These are phyloP conservation scores for Adansonia grandidieri DNA, from an alignment of 441 rosid genomes.

Conservation along the genomic window DNA sequence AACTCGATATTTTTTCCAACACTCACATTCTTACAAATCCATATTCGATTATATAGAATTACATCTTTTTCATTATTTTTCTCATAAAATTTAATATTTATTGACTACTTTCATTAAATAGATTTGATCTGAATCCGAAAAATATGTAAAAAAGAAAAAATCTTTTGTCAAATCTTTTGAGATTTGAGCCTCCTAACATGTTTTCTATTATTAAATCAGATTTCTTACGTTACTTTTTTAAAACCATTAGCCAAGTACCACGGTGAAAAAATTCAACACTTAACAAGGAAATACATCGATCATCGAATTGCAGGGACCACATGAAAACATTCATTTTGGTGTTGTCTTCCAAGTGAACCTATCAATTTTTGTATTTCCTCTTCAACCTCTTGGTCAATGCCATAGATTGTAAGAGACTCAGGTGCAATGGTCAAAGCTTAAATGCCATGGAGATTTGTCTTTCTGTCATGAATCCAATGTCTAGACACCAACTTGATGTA, in stretches of 20 bases:
- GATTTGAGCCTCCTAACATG: neutral
- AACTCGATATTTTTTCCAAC: too few relatives aligned
- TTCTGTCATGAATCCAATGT: neutral
- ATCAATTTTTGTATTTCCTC: neutral
- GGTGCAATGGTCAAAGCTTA: conserved; percentile 15
- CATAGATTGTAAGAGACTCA: neutral
- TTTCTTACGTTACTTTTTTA: neutral
- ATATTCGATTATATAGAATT: too few relatives aligned
- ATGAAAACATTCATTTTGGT: neutral
- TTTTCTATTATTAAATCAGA: neutral
- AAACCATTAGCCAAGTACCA: neutral
- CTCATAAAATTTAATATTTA: too few relatives aligned
- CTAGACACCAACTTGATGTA: neutral
- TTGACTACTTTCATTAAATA: too few relatives aligned
- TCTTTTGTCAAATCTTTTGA: neutral
- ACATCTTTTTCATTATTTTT: too few relatives aligned
- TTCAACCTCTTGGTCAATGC: neutral
- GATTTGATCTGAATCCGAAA: too few relatives aligned
- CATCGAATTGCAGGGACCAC: conserved; percentile 10
- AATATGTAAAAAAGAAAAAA: too few relatives aligned
- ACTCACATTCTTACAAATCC: too few relatives aligned
- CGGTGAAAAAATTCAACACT: neutral
- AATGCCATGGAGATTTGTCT: neutral
- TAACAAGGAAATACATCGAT: neutral
- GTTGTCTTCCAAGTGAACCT: neutral